Evolutionary conservation across 2,329 filamentous ascomycete species (phyloP), one percentile per base, ranked within the genome.

Genomic region (Beauveria asiatica): DNA sequence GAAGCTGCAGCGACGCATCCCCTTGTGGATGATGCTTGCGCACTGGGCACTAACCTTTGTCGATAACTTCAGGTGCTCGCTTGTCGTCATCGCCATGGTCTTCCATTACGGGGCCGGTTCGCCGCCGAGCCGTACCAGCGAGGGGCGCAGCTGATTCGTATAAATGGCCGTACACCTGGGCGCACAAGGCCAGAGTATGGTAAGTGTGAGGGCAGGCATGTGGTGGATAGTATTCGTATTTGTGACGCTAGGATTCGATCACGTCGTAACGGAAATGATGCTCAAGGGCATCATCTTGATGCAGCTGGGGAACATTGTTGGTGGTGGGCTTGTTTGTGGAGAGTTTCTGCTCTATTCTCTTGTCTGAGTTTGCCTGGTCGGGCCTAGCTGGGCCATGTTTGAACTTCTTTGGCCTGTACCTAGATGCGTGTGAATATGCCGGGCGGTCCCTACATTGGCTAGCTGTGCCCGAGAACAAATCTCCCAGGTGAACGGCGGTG

Each of bases 201-300:
- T 73, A 44, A 78, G 76, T 21, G 83, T 83, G 65, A 74, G 83
- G 3, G 68, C 78, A n/a, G 76, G 75, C 1, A 80, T 83, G 63
- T 83, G 80, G 80, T 80, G 75, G 66, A 80, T 79, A 0, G 79
- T 77, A 3, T 79, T 80, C 61, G 76, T 75, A 3, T 82, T 82
- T 64, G 79, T 82, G 1, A 74, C 73, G 2, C 70, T 80, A 3
- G 77, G 74, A 1, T 73, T 81, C 9, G 80, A 83, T 60, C 80
- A 83, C 70, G 78, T 81, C 46, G 75, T 83, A 17, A 79, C 80
- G n/a, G 82, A 82, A 63, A 81, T 80, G 78, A 79, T 76, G 57
- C 77, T 78, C 77, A 81, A 83, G 67, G 76, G 62, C 2, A 75
- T 81, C 64, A 78, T 83, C 33, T 80, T 80, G 0, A 73, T 77